Conservation (phyloP, 768 basidiomycete species). For the Cystobasidium onofrii region DNA sequence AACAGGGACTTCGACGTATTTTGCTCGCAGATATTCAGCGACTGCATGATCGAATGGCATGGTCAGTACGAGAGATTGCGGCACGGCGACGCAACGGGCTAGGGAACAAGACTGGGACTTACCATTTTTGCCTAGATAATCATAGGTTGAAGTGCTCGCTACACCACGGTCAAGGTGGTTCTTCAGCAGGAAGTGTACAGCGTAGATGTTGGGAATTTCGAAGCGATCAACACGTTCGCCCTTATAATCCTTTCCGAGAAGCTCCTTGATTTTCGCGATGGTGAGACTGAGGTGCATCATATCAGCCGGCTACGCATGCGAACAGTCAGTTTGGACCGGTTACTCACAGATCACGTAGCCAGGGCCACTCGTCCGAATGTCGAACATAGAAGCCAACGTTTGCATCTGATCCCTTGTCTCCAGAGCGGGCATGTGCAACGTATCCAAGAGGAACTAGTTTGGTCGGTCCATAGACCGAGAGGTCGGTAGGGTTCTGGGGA, state of each 20-base stretch:
- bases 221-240: constrained; percentile 1
- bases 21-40: not conserved
- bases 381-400: constrained; percentile 8
- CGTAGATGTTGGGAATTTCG: constrained; percentile 3
- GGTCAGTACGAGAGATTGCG: too few relatives aligned
- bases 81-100: too few relatives aligned
- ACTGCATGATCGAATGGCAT: not conserved
- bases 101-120: not conserved
- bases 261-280: not conserved
- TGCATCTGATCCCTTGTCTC: not conserved
- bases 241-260: constrained; percentile 1
- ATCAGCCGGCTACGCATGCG: too few relatives aligned
- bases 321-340: not conserved
- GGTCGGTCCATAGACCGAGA: not conserved
- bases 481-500: not conserved
- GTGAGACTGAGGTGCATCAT: not conserved
- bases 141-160: constrained; percentile 3
- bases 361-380: not conserved
- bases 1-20: not conserved
- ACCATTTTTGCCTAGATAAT: constrained; percentile 1
- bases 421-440: not conserved
- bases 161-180: constrained; percentile 1
- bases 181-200: constrained; percentile 1
- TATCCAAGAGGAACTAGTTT: not conserved
- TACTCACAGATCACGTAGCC: not conserved